These are phyloP conservation scores for Austropuccinia psidii DNA, from an alignment of 1,284 basidiomycete genomes.

Conservation along the genomic window DNA sequence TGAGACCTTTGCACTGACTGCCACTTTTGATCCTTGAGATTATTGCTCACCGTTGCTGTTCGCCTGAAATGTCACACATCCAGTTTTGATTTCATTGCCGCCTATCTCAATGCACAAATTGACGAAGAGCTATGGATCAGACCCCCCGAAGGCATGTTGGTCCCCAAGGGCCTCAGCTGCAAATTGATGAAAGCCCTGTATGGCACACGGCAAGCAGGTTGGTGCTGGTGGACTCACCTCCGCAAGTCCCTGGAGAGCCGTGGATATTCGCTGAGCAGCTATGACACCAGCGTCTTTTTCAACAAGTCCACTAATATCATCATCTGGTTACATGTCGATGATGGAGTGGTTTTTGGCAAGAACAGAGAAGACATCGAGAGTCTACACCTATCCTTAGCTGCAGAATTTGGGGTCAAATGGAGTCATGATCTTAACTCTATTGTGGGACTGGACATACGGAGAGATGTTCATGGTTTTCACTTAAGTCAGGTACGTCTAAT, in stretches of 20 bases:
- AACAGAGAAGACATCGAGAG: neutral
- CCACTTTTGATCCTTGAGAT: neutral
- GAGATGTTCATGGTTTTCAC: neutral
- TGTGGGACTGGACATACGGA: neutral
- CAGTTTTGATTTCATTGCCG: constrained; percentile 14
- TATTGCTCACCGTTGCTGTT: neutral
- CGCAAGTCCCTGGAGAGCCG: neutral
- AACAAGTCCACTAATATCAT: neutral
- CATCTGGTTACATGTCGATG: constrained; percentile 5
- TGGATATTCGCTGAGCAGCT: neutral
- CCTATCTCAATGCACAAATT: constrained; percentile 2
- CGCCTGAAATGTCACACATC: neutral
- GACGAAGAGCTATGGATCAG: constrained; percentile 12
- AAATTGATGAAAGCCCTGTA: neutral
- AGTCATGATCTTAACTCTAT: neutral
- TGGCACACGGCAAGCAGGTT: neutral
- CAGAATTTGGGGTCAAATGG: neutral
- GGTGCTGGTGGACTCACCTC: constrained; percentile 15
- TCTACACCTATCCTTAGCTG: neutral
- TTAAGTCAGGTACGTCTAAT: neutral
- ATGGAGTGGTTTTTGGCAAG: neutral
- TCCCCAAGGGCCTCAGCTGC: neutral
- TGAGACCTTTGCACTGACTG: constrained; percentile 17
- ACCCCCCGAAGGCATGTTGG: neutral
- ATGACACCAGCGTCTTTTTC: neutral